Percentiles rank a stretch among this genome's conserved stretches.
Evolutionary conservation across 2,329 filamentous ascomycete species (phyloP).

Genomic region (Rutstroemia sp.): DNA sequence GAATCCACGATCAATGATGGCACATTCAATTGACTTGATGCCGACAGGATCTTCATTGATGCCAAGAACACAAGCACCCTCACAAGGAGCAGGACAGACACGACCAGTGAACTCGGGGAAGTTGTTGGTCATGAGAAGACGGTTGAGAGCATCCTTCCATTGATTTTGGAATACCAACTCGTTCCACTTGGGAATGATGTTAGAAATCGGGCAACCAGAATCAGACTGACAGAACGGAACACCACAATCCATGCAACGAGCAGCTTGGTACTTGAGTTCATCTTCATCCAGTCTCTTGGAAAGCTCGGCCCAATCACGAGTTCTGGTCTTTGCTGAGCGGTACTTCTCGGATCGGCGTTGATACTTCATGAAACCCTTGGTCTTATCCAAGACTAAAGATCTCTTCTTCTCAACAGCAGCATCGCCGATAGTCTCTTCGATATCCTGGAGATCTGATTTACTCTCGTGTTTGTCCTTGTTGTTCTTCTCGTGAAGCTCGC

Average conservation of each 20-base stretch:
- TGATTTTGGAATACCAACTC: slow-evolving; percentile 66
- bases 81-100: slow-evolving; percentile 93
- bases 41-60: slow-evolving; percentile 97
- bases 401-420: slow-evolving; percentile 81
- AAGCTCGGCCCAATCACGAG: slow-evolving; percentile 89
- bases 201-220: slow-evolving; percentile 89
- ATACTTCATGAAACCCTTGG: slow-evolving; percentile 96
- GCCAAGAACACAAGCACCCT: slow-evolving; percentile 90
- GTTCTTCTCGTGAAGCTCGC: slow-evolving; percentile 43
- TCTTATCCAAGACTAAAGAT: slow-evolving; percentile 93
- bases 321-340: slow-evolving; percentile 72
- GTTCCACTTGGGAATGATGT: slow-evolving; percentile 98
- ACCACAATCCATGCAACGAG: slow-evolving; percentile 97
- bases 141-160: slow-evolving; percentile 87
- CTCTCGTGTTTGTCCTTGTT: slow-evolving; percentile 58
- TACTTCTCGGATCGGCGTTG: slow-evolving; percentile 90
- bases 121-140: slow-evolving; percentile 93
- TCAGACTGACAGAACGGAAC: slow-evolving; percentile 98
- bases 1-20: slow-evolving; percentile 94
- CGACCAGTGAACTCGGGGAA: slow-evolving; percentile 97
- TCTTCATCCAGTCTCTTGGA: slow-evolving; percentile 83
- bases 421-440: slow-evolving; percentile 86
- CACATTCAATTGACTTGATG: slow-evolving; percentile 97
- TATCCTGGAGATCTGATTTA: slow-evolving; percentile 64
- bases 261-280: slow-evolving; percentile 92